Base-by-base conservation (phyloP, 192 early-diverging fungal species). In the Entomortierella chlamydospora region DNA sequence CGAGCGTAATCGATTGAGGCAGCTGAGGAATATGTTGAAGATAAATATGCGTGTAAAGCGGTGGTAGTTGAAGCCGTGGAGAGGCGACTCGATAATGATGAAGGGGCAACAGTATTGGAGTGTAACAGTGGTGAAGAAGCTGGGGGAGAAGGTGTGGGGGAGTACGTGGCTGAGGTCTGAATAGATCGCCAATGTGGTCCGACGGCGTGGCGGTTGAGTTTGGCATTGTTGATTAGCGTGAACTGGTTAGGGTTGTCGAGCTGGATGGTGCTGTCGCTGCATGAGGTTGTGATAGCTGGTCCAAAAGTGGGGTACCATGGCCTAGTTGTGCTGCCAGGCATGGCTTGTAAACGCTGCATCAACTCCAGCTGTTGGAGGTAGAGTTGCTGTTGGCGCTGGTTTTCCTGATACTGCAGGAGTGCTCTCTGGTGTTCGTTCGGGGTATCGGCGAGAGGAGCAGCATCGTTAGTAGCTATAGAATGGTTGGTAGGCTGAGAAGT, bases 281-380 rank as follows among this genome's bases (percentile, higher is more conserved):
- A 79, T 0, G 76, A 59, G 10, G 76, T 79, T 0, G 76, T 79
- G 50, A 79, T 60, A 6, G 76, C 50, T 25, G 76, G 76, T 6
- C 76, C 76, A 70, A 79, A 79, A 2, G 76, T 70, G 6, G 76
- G 76, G 28, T 79, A 79, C 80, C 69, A 73, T 1, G 80, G 64
- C n/a, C 80, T 45, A 15, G 79, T 65, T 2, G 79, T 81, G 61
- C 65, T 70, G 10, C 64, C 60, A 4, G 71, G 70, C 63, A 73
- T 73, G 37, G 64, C 63, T 47, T 73, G 67, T 8, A 82, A 51
- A 15, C 67, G 61, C 34, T 79, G 74, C 55, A 64, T 65, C 15
- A 79, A 26, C 29, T 78, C 45, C 4, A 70, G 57, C 23, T 70
- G 76, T 45, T 79, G 65, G 22, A 64, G 39, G 17, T 79, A 65